Evolutionary conservation across 345 rosid species (phyloP).

Genomic region (Microthlaspi erraticum): DNA sequence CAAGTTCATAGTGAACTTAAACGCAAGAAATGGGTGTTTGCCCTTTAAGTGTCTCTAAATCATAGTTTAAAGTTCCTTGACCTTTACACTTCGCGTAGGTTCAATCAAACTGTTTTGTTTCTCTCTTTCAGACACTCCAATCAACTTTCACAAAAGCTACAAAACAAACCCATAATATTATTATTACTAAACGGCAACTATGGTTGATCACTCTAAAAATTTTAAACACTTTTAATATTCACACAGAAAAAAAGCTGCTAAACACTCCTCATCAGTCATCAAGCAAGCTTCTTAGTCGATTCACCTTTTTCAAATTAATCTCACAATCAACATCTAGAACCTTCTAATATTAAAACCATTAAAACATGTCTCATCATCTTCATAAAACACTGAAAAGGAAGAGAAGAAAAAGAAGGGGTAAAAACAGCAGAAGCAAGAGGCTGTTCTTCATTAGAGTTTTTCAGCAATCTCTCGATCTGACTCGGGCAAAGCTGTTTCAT

Average conservation of each 20-base stretch:
- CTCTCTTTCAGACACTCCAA: neutral
- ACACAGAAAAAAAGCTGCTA: conserved; percentile 2
- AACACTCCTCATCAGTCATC: conserved; percentile 7
- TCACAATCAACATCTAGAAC: conserved; percentile 3
- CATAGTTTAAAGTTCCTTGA: neutral
- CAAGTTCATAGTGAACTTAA: neutral
- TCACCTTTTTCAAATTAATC: conserved; percentile 3
- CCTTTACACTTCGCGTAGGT: neutral
- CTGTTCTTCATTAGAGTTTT: conserved; percentile 40
- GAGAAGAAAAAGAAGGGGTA: neutral
- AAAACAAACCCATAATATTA: too few species aligned
- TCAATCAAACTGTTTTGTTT: neutral
- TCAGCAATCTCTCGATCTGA: conserved; percentile 43
- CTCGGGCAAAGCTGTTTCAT: conserved; percentile 40
- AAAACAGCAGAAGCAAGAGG: conserved; percentile 13
- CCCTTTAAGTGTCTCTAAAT: neutral
- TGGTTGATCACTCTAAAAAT: too few species aligned
- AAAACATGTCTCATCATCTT: conserved; percentile 8
- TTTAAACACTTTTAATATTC: neutral
- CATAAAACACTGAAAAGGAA: neutral
- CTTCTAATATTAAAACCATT: conserved; percentile 2
- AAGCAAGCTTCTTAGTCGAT: conserved; percentile 8
- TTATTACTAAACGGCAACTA: too few species aligned
- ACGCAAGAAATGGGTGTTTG: neutral
- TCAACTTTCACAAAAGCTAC: neutral